Conservation (phyloP, 257 asterid species). For the Petunia axillaris region DNA sequence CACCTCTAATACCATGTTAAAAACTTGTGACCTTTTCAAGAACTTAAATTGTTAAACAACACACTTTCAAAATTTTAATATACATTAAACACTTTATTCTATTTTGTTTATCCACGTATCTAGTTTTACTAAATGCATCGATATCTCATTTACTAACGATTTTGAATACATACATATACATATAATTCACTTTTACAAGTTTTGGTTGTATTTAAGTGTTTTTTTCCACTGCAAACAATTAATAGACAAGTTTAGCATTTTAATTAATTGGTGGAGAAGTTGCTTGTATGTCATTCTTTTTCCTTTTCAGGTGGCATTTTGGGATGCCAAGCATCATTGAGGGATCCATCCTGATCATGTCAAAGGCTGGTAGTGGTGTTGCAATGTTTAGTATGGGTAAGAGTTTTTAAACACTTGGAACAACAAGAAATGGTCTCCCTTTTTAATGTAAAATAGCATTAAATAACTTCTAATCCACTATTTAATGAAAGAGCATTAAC, state of each 20-base stretch:
- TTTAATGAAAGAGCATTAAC: slow-evolving; percentile 9
- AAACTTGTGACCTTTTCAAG: too few relatives aligned
- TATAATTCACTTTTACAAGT: not conserved
- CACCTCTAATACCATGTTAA: too few relatives aligned
- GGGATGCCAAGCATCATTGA: slow-evolving; percentile 57
- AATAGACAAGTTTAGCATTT: not conserved
- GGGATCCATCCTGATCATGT: slow-evolving; percentile 59
- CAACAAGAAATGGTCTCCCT: not conserved
- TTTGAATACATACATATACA: not conserved
- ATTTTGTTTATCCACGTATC: not conserved
- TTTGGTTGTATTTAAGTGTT: not conserved
- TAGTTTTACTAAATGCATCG: too few relatives aligned
- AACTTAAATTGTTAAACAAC: too few relatives aligned
- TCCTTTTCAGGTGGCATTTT: slow-evolving; percentile 53
- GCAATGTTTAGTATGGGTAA: slow-evolving; percentile 72
- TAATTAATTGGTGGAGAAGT: not conserved
- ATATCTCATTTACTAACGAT: not conserved
- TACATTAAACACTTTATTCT: not conserved
- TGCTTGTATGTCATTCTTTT: not conserved
- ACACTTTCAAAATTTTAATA: too few relatives aligned
- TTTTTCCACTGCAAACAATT: too few relatives aligned
- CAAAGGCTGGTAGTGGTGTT: slow-evolving; percentile 62
- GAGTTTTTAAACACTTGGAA: slow-evolving; percentile 4
- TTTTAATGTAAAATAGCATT: not conserved
- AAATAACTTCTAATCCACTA: not conserved